Evolutionary conservation across 176 grass and related monocot species (phyloP).

Genomic region (Zizania latifolia): DNA sequence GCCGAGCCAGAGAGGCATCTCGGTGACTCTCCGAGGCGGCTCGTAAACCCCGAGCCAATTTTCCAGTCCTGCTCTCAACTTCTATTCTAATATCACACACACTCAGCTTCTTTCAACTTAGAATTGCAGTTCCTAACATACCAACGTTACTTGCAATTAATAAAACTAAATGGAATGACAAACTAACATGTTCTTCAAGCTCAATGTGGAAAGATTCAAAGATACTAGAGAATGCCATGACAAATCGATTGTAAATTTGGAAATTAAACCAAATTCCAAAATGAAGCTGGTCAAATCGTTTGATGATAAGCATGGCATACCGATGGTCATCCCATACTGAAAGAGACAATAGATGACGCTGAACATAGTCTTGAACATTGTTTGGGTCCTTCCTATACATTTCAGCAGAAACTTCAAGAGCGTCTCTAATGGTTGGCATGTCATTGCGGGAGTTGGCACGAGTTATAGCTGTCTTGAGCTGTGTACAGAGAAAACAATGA

Average conservation of each 20-base stretch:
- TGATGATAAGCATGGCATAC: slow-evolving; percentile 46
- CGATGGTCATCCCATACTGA: slow-evolving; percentile 96
- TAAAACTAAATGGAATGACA: slow-evolving; percentile 20
- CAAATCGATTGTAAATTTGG: slow-evolving; percentile 1
- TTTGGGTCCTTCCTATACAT: slow-evolving; percentile 98
- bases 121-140: not conserved
- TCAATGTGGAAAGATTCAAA: not conserved
- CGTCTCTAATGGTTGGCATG: slow-evolving; percentile 86
- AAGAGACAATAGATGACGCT: slow-evolving; percentile 89
- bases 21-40: too few species aligned
- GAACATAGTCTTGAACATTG: slow-evolving; percentile 96
- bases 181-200: slow-evolving; percentile 7
- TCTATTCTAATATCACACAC: slow-evolving; percentile 4
- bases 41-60: too few species aligned
- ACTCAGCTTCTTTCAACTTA: not conserved
- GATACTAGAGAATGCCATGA: slow-evolving; percentile 15
- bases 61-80: too few species aligned
- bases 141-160: not conserved
- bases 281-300: not conserved
- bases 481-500: slow-evolving; percentile 21
- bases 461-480: slow-evolving; percentile 96
- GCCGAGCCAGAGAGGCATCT: too few species aligned
- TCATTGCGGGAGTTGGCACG: slow-evolving; percentile 73
- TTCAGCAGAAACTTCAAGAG: slow-evolving; percentile 98
- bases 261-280: slow-evolving; percentile 16